A percentile compares a stretch with the other conserved stretches of the same genome.
These are phyloP conservation scores for Lathyrus oleraceus DNA, from an alignment of 306 rosid species.

Conservation along the genomic window DNA sequence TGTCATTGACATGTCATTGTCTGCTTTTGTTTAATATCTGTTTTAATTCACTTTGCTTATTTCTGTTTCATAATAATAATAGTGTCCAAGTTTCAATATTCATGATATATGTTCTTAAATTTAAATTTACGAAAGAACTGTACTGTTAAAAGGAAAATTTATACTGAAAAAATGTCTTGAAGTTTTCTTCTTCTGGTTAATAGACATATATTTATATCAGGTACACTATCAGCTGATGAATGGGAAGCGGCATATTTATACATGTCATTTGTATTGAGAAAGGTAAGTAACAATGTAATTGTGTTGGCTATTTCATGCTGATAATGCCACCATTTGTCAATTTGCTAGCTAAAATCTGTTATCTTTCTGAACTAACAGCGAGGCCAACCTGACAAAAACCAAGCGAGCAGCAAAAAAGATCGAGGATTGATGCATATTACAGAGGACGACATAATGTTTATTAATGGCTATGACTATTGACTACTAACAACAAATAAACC, in stretches of 20 bases:
- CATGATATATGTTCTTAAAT: neutral
- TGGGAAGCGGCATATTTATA: constrained; percentile 50
- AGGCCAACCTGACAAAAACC: constrained; percentile 68
- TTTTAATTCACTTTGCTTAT: no score
- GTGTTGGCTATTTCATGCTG: neutral
- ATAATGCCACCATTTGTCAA: neutral
- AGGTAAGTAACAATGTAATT: constrained; percentile 34
- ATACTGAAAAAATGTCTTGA: no score
- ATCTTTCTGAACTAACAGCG: constrained; percentile 51
- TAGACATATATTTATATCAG: constrained; percentile 27
- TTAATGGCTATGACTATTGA: constrained; percentile 32
- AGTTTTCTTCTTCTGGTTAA: no score
- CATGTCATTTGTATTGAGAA: constrained; percentile 48
- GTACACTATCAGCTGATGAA: constrained; percentile 46
- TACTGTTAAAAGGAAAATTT: no score
- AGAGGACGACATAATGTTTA: constrained; percentile 61
- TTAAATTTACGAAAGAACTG: no score
- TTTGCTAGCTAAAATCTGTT: neutral
- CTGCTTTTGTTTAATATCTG: neutral
- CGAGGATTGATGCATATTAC: constrained; percentile 68
- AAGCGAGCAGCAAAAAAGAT: constrained; percentile 45
- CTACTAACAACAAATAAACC: constrained; percentile 5
- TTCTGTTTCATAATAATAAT: neutral
- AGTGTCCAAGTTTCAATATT: neutral
- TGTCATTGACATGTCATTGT: neutral